Evolutionary conservation across 306 rosid genomes (phyloP), one percentile per base, ranked within the genome.

Genomic region (Crataegus laevigata): DNA sequence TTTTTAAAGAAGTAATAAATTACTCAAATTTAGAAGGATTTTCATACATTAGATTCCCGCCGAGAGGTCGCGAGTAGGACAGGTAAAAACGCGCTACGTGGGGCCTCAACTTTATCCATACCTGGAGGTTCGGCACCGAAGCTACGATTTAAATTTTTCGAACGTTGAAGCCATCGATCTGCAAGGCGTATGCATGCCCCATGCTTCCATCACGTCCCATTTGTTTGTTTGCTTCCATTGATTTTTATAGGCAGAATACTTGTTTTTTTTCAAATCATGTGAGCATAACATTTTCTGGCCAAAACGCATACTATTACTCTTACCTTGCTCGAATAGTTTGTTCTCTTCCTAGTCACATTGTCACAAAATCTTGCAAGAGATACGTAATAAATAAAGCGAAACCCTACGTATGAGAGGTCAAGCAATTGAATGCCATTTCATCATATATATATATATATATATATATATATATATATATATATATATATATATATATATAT

Each of bases 101-200:
- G 92, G 91, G 74, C 88, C 89, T 34, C 28, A 9, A 21, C 75
- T 5, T 38, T 22, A 0, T 30, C 87, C 91, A 54, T 57, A 59
- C 82, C 94, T 83, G 6, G 5, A 22, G 88, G 75, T 86, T 40
- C 58, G 88, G 86, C 11, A 8, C 87, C 89, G 81, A 69, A 57
- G 80, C 73, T 54, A 8, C 21, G 1, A 86, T 91, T 91, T 86
- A 88, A 91, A 91, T 72, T 79, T 89, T 88, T 88, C 74, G 89
- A 89, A 87, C 92, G 92, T 89, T 89, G 84, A 63, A 36, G 78
- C 54, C 25, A 67, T 47, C 25, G 13, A 38, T 24, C 24, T 19
- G 13, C 28, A 61, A 42, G 42, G 28, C 6, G 29, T 10, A 19
- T 60, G 29, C 22, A 19, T 73, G 76, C 76, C 76, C 68, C 55